phyloP scores from a whole-genome alignment of 768 basidiomycete species.

The Amanita thiersii region DNA sequence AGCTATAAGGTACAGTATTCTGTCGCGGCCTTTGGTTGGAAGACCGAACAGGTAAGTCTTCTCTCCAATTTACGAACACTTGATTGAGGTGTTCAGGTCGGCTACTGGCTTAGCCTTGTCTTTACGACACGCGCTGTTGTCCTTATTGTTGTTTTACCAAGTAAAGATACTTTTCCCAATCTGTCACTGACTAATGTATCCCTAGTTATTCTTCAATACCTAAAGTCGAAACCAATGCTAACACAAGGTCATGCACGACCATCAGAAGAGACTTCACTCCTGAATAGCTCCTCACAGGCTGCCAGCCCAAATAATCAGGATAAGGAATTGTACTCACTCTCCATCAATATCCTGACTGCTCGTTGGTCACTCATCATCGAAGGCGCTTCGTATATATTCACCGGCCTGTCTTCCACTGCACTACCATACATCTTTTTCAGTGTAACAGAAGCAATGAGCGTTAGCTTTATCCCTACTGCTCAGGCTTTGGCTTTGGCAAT shows the following conservation, averaged over 20 bases:
- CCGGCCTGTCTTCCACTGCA: slow-evolving; percentile 40
- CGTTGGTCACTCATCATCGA: slow-evolving; percentile 56
- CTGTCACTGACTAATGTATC: background rate
- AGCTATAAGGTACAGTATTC: slow-evolving; percentile 61
- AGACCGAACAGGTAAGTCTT: slow-evolving; percentile 47
- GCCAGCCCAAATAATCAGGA: slow-evolving; percentile 13
- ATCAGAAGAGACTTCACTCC: slow-evolving; percentile 23
- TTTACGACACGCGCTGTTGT: slow-evolving; percentile 46
- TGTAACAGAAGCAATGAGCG: slow-evolving; percentile 46
- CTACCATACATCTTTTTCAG: slow-evolving; percentile 42
- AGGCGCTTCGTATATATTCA: slow-evolving; percentile 36
- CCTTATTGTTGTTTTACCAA: slow-evolving; percentile 49
- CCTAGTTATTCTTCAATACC: slow-evolving; percentile 45
- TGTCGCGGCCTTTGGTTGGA: slow-evolving; percentile 55
- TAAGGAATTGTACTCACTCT: slow-evolving; percentile 30
- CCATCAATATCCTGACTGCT: slow-evolving; percentile 66
- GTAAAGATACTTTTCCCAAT: slow-evolving; percentile 28
- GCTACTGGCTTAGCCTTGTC: slow-evolving; percentile 59
- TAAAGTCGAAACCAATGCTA: slow-evolving; percentile 34
- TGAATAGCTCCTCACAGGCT: slow-evolving; percentile 15
- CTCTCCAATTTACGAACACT: background rate
- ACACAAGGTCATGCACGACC: slow-evolving; percentile 14
- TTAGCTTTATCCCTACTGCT: slow-evolving; percentile 56
- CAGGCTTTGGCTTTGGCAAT: slow-evolving; percentile 69
- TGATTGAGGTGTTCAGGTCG: slow-evolving; percentile 35